Evolutionary conservation across 768 basidiomycete species (phyloP), one percentile per base, ranked within the genome.

Genomic region (Mycena pura): DNA sequence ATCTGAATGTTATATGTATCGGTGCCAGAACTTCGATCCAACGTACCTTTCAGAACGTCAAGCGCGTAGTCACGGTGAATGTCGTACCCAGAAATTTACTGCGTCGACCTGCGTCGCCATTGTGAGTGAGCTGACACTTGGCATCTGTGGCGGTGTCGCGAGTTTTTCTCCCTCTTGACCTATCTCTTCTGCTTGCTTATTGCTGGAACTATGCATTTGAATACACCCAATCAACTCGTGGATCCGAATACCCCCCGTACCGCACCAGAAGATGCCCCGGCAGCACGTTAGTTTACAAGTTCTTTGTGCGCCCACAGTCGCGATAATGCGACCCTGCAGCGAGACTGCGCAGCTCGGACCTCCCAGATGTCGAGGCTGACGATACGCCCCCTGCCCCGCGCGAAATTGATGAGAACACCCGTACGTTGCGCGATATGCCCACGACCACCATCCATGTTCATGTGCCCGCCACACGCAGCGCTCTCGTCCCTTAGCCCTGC

Each of bases 351-450:
- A 62, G 25, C 41, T 57, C 64, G n/a, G 59, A 62, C 7, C 64
- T 61, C 46, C 59, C 60, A 9, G 41, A 43, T 2, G 63, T 48
- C 13, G 62, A 49, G 36, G 21, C 45, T 6, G 64, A 34, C 38
- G 24, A 39, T 22, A 29, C 31, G 32, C 55, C 46, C 6, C 54
- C 63, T 43, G 40, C 60, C 22, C 41, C 64, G 2, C 64, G 64
- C 9, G 56, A 65, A 41, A 65, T 65, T 22, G 39, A 45, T 24
- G 60, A 62, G 43, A 38, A 62, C 15, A 65, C 64, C 28, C 64
- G 64, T 65, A 24, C 38, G 60, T 53, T 31, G 41, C 36, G 38
- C 47, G 14, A 49, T 47, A 19, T 7, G 17, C 14, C 31, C 31
- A 38, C 24, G 7, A 13, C 13, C 27, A 11, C 4, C 10, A 6